Percentiles rank a stretch among this genome's conserved stretches.
Evolutionary conservation across 441 rosid species (phyloP).

Genomic region (Viola pubescens): DNA sequence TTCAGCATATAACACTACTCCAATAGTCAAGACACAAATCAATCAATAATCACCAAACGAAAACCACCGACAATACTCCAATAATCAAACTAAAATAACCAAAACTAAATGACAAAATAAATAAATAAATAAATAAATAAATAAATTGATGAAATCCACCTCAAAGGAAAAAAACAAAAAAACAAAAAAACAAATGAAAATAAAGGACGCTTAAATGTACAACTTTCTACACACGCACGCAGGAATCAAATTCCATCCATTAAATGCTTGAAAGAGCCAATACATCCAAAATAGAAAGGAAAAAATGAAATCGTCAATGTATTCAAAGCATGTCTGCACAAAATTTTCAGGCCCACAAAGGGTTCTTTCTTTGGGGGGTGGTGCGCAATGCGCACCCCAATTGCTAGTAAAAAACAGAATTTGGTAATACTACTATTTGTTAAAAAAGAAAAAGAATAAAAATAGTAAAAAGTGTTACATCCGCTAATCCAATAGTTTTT

Average conservation of each 20-base stretch:
- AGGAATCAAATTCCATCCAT: conserved; percentile 10
- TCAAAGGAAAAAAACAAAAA: too few relatives aligned
- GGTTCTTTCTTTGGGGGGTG: not conserved
- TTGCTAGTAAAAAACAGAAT: conserved; percentile 5
- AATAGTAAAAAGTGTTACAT: conserved; percentile 8
- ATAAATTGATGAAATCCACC: too few relatives aligned
- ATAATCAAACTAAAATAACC: too few relatives aligned
- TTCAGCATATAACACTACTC: too few relatives aligned
- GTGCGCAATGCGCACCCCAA: conserved; percentile 17
- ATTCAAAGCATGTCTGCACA: not conserved
- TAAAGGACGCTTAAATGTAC: too few relatives aligned
- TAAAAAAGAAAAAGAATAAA: too few relatives aligned
- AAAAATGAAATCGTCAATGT: not conserved
- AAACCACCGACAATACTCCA: too few relatives aligned
- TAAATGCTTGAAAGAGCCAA: conserved; percentile 23
- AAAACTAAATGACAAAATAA: too few relatives aligned
- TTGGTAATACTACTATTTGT: too few relatives aligned
- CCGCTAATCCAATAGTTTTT: not conserved
- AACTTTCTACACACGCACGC: not conserved
- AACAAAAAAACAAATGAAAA: not conserved
- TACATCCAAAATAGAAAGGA: not conserved
- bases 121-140: too few relatives aligned
- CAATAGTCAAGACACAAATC: too few relatives aligned
- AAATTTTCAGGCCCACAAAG: conserved; percentile 17
- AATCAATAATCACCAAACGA: too few relatives aligned